Evolutionary conservation across 2,329 filamentous ascomycete species (phyloP).

Genomic region (Eutypa lata): DNA sequence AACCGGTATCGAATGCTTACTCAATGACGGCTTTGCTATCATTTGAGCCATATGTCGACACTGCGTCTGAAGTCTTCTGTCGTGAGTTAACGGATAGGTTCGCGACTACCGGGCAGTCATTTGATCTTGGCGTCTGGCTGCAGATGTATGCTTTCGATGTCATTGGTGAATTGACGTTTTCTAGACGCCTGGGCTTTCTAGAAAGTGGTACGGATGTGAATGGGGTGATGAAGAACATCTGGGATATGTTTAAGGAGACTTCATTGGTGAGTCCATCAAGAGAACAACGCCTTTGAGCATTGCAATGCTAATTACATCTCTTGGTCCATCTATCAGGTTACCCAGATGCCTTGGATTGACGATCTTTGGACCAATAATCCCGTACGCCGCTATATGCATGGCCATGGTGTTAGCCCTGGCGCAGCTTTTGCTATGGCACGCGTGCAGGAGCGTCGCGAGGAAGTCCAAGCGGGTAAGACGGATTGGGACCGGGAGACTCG

Average conservation of each 20-base stretch:
- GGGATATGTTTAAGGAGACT: conserved; percentile 8
- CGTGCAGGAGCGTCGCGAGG: conserved; percentile 2
- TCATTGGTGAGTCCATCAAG: background rate
- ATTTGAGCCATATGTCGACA: conserved; percentile 21
- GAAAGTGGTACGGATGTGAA: conserved; percentile 20
- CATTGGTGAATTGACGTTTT: conserved; percentile 24
- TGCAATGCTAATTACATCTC: background rate
- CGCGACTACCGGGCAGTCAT: background rate
- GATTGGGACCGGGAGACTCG: background rate
- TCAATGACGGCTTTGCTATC: conserved; percentile 20
- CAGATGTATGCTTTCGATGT: conserved; percentile 26
- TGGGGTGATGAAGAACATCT: conserved; percentile 20
- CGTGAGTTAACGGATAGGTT: conserved; percentile 4
- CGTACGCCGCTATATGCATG: conserved; percentile 1
- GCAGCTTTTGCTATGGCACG: conserved; percentile 3
- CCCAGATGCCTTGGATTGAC: conserved; percentile 9
- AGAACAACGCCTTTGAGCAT: background rate
- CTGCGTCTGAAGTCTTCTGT: conserved; percentile 15
- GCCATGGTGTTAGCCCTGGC: background rate
- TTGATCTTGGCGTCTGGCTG: conserved; percentile 10
- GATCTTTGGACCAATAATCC: conserved; percentile 6
- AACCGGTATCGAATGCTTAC: conserved; percentile 17
- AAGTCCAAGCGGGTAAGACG: background rate
- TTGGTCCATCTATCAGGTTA: background rate
- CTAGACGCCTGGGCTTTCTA: conserved; percentile 23